Percentiles rank a stretch among this genome's conserved stretches.
These are phyloP conservation scores for Pseudohalonectria lignicola DNA, from an alignment of 2,329 filamentous ascomycete species.

Conservation along the genomic window DNA sequence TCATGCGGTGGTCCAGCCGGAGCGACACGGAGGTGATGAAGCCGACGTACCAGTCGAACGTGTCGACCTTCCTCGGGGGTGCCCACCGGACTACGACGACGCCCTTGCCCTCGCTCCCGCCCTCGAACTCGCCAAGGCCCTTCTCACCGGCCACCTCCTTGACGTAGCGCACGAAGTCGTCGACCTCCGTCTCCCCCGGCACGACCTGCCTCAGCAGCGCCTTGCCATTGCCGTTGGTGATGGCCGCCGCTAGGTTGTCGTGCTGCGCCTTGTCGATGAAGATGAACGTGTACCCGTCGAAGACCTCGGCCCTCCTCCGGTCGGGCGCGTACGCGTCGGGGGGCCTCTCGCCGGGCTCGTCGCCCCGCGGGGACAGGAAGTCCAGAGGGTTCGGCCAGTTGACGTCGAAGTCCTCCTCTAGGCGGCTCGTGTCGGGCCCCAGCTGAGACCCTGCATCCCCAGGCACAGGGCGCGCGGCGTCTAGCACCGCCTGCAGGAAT, in stretches of 20 bases:
- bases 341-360: slow-evolving; percentile 61
- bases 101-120: slow-evolving; percentile 53
- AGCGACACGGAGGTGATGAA: slow-evolving; percentile 61
- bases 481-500: slow-evolving; percentile 63
- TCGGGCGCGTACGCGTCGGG: slow-evolving; percentile 65
- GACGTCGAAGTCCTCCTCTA: slow-evolving; percentile 71
- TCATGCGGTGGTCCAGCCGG: slow-evolving; percentile 66
- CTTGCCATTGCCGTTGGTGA: slow-evolving; percentile 76
- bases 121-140: slow-evolving; percentile 51
- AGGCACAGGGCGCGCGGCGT: slow-evolving; percentile 37
- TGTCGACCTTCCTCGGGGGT: slow-evolving; percentile 37
- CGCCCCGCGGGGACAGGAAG: slow-evolving; percentile 62
- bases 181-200: slow-evolving; percentile 51
- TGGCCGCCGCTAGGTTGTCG: slow-evolving; percentile 60
- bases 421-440: slow-evolving; percentile 38
- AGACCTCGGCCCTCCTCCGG: slow-evolving; percentile 53
- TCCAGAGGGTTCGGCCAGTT: slow-evolving; percentile 67
- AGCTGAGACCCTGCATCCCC: slow-evolving; percentile 27
- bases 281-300: slow-evolving; percentile 80
- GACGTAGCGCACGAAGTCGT: slow-evolving; percentile 71
- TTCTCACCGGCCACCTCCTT: slow-evolving; percentile 66
- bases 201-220: slow-evolving; percentile 55
- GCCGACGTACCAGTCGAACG: slow-evolving; percentile 54
- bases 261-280: slow-evolving; percentile 72
- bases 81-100: slow-evolving; percentile 70